Evolutionary conservation across 2,329 filamentous ascomycete species (phyloP).

Genomic region (Tothia fuscella): DNA sequence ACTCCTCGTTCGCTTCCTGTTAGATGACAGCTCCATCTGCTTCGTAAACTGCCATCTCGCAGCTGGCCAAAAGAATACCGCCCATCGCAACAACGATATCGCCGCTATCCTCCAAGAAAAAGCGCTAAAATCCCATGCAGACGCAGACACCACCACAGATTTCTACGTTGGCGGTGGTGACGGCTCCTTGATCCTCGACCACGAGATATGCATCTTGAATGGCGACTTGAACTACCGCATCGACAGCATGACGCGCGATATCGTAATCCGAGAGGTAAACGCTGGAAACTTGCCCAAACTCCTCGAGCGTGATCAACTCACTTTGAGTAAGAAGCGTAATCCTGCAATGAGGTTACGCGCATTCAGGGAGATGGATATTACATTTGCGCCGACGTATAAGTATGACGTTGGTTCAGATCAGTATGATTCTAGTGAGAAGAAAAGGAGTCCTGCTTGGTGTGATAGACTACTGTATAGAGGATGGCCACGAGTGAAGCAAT

Average conservation of each 20-base stretch:
- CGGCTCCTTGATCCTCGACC: slow-evolving; percentile 86
- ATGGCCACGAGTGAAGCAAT: slow-evolving; percentile 67
- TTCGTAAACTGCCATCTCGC: slow-evolving; percentile 97
- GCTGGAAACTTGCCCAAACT: slow-evolving; percentile 72
- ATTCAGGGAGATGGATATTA: slow-evolving; percentile 83
- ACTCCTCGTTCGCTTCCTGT: slow-evolving; percentile 76
- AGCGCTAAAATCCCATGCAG: slow-evolving; percentile 60
- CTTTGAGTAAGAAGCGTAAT: slow-evolving; percentile 79
- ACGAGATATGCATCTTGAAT: slow-evolving; percentile 94
- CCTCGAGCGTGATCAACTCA: slow-evolving; percentile 83
- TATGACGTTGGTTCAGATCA: slow-evolving; percentile 92
- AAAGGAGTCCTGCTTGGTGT: slow-evolving; percentile 89
- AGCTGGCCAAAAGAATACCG: slow-evolving; percentile 82
- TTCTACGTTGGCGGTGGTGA: slow-evolving; percentile 87
- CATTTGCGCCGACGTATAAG: slow-evolving; percentile 93
- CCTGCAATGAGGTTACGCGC: slow-evolving; percentile 78
- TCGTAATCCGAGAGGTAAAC: slow-evolving; percentile 75
- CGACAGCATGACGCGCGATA: slow-evolving; percentile 89
- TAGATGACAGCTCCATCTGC: slow-evolving; percentile 90
- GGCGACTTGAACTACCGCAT: slow-evolving; percentile 98
- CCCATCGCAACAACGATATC: slow-evolving; percentile 83
- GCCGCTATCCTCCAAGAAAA: slow-evolving; percentile 75
- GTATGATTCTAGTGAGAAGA: slow-evolving; percentile 93
- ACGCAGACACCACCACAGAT: slow-evolving; percentile 49
- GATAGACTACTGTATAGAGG: slow-evolving; percentile 84